These are phyloP conservation scores for Sungouiella blattae DNA, from an alignment of 805 yeast genomes.

Conservation along the genomic window DNA sequence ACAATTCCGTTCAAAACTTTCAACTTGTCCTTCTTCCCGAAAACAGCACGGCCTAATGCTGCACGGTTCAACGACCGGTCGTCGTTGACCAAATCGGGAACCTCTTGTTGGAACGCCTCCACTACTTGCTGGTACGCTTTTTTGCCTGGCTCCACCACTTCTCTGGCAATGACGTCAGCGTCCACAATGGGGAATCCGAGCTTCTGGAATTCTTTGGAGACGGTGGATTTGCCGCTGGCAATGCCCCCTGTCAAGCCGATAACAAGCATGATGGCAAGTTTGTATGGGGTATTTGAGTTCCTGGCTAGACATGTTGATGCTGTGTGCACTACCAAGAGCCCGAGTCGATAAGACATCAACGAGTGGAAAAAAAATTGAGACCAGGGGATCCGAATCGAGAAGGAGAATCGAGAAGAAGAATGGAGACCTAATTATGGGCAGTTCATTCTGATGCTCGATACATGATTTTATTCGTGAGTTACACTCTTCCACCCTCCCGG, in stretches of 20 bases:
- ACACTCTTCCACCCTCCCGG: no score
- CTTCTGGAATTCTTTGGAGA: constrained; percentile 54
- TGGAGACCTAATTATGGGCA: no score
- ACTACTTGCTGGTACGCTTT: constrained; percentile 68
- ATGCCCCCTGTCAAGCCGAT: constrained; percentile 98
- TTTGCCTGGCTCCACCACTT: constrained; percentile 79
- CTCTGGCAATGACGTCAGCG: constrained; percentile 86
- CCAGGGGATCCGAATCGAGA: no score
- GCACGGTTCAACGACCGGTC: constrained; percentile 60
- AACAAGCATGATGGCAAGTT: constrained; percentile 73
- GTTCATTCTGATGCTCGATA: no score
- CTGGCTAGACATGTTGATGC: no score
- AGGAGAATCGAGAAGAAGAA: no score
- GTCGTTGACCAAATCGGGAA: constrained; percentile 46
- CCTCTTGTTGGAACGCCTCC: constrained; percentile 49
- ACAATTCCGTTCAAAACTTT: constrained; percentile 65
- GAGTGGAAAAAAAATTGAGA: no score
- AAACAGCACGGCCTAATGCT: constrained; percentile 74
- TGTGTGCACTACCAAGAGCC: no score
- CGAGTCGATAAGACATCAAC: no score
- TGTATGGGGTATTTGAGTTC: no score
- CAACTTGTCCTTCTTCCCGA: constrained; percentile 61
- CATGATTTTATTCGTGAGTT: no score
- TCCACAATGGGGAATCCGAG: constrained; percentile 66
- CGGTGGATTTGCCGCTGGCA: constrained; percentile 95